Percentiles rank a stretch among this genome's conserved stretches.
Conservation (phyloP, 164 flowering plant genomes). For the Kingdonia uniflora region DNA sequence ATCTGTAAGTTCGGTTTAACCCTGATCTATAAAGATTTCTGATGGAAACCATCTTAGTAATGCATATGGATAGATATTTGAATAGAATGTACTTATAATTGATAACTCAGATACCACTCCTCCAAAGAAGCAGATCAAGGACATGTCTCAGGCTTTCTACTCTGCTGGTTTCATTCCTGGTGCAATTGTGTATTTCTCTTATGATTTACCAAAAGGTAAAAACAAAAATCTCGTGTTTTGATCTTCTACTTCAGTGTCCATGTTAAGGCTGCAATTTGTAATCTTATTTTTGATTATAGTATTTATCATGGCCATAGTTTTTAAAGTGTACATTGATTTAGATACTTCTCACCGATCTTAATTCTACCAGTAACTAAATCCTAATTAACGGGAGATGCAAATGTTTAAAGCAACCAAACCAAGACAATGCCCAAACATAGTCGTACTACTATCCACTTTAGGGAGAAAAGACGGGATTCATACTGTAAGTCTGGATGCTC, state of each 20-base stretch:
- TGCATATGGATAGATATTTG: neutral
- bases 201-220: constrained; percentile 64
- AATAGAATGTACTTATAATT: neutral
- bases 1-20: constrained; percentile 64
- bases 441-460: no score
- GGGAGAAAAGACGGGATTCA: no score
- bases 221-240: neutral
- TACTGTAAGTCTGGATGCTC: no score
- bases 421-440: no score
- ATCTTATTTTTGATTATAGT: no score
- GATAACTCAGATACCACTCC: constrained; percentile 76
- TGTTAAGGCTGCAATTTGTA: neutral
- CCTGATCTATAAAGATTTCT: neutral
- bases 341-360: no score
- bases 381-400: no score
- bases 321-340: neutral
- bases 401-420: no score
- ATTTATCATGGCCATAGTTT: neutral
- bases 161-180: constrained; percentile 93
- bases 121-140: constrained; percentile 73
- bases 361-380: no score
- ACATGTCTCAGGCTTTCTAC: constrained; percentile 63
- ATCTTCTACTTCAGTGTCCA: neutral
- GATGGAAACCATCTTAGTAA: neutral
- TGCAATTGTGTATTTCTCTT: constrained; percentile 81